phyloP scores from a whole-genome alignment of 108 stramenopile species.

The Fistulifera pelliculosa region DNA sequence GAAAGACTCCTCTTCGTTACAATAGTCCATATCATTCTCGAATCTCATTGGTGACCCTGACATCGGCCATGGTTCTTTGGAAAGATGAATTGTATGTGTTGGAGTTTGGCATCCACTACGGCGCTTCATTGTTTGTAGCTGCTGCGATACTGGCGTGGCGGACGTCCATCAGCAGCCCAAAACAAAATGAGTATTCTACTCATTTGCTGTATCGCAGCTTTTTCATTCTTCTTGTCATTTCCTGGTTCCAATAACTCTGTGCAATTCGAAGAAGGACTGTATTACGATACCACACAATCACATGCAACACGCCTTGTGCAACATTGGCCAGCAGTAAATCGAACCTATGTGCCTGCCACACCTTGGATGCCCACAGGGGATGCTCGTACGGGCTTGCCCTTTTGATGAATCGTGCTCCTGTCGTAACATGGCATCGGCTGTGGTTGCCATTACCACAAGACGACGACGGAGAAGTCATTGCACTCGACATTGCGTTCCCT shows the following conservation, averaged over 20 bases:
- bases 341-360: slow-evolving; percentile 53
- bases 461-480: slow-evolving; percentile 56
- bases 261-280: slow-evolving; percentile 51
- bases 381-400: slow-evolving; percentile 72
- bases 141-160: slow-evolving; percentile 23
- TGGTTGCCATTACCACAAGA: no score
- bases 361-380: slow-evolving; percentile 78
- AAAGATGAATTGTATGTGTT: slow-evolving; percentile 64
- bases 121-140: slow-evolving; percentile 26
- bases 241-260: slow-evolving; percentile 2
- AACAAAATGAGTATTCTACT: no score
- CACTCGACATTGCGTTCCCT: slow-evolving; percentile 81
- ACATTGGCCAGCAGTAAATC: slow-evolving; percentile 45
- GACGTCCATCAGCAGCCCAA: no score
- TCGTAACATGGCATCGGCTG: slow-evolving; percentile 35
- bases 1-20: no score
- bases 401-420: slow-evolving; percentile 31
- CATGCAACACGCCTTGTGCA: slow-evolving; percentile 31
- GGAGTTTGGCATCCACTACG: slow-evolving; percentile 46
- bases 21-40: no score
- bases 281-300: slow-evolving; percentile 38
- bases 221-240: no score
- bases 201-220: no score
- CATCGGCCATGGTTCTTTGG: slow-evolving; percentile 52
- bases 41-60: no score